Evolutionary conservation across 208 protist genomes (phyloP).

Genomic region (Leishmania lainsoni): DNA sequence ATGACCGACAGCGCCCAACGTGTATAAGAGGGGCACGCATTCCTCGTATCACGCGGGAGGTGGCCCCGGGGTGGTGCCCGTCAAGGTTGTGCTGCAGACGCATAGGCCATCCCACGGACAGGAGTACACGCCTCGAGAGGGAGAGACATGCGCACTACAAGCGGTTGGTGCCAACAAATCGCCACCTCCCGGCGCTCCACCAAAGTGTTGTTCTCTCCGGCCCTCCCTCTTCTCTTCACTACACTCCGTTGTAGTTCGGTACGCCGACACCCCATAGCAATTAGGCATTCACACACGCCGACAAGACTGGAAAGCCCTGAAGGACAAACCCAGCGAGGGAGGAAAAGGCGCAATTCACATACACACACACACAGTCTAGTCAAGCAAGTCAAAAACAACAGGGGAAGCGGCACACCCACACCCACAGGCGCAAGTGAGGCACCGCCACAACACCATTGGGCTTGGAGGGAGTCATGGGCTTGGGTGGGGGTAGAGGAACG

Average conservation of each 20-base stretch:
- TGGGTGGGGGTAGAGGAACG: too few relatives aligned
- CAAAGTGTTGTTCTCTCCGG: neutral
- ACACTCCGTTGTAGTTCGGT: neutral
- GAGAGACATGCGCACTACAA: neutral
- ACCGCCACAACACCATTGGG: neutral
- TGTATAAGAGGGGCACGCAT: neutral
- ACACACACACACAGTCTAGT: constrained; percentile 1
- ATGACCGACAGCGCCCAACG: neutral
- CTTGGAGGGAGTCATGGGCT: too few relatives aligned
- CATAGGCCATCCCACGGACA: neutral
- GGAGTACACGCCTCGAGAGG: neutral
- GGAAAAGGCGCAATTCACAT: neutral
- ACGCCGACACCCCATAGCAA: neutral
- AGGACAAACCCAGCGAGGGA: neutral
- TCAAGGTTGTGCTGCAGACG: neutral
- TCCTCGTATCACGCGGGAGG: neutral
- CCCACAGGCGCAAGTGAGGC: neutral
- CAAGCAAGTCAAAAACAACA: neutral
- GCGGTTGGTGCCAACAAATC: neutral
- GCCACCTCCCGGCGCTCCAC: neutral
- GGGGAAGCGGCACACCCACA: neutral
- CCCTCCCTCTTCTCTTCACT: neutral
- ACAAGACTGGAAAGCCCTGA: neutral
- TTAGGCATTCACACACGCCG: neutral
- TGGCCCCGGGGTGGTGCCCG: neutral